A percentile compares a stretch with the other conserved stretches of the same genome.
These are phyloP conservation scores for Lipomyces mesembrius DNA, from an alignment of 805 yeast species.

Conservation along the genomic window DNA sequence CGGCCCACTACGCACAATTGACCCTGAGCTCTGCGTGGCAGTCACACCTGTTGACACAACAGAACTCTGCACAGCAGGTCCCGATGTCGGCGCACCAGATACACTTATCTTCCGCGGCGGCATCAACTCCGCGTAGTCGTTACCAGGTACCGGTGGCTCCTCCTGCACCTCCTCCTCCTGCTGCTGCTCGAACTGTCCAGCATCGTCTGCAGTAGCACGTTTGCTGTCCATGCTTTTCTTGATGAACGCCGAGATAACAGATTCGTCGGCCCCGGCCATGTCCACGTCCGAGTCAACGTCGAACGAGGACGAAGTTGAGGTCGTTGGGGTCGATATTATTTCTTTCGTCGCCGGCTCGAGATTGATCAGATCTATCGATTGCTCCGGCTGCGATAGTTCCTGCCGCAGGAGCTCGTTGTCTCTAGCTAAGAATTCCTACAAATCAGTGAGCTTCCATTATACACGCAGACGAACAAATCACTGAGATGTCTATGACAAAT, in stretches of 20 bases:
- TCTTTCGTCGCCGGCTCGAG: conserved; percentile 1
- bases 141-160: neutral
- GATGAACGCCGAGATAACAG: neutral
- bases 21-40: neutral
- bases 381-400: conserved; percentile 13
- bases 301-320: neutral
- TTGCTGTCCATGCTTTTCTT: neutral
- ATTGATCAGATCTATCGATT: conserved; percentile 3
- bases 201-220: neutral
- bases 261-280: neutral
- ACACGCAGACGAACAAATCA: no score
- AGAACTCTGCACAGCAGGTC: neutral
- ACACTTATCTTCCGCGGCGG: neutral
- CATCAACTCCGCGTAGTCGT: neutral
- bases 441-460: conserved; percentile 1
- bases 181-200: neutral
- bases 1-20: conserved; percentile 13
- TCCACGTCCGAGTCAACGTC: neutral
- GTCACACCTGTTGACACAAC: neutral
- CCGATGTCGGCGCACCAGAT: neutral
- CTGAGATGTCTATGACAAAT: neutral
- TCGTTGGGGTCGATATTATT: conserved; percentile 3
- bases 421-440: conserved; percentile 14
- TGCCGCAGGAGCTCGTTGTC: conserved; percentile 25
- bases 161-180: neutral